A percentile compares a stretch with the other conserved stretches of the same genome.
Conservation (phyloP, 1,284 basidiomycete species). For the Austroboletus novae-zelandiae region DNA sequence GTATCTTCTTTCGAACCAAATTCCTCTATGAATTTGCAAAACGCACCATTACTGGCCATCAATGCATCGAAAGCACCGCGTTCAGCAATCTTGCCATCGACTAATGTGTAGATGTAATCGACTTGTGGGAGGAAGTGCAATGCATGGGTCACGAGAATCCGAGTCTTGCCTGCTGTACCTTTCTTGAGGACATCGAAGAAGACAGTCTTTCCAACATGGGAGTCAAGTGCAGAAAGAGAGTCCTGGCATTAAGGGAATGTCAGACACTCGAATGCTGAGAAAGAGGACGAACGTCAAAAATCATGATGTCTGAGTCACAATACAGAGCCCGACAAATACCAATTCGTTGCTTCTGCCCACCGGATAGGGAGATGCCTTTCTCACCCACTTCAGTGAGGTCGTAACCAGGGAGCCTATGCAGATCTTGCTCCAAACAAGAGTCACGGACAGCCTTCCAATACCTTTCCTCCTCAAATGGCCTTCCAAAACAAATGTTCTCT, state of each 20-base stretch:
- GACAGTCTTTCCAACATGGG: slow-evolving; percentile 84
- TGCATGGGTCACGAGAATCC: slow-evolving; percentile 82
- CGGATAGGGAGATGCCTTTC: slow-evolving; percentile 81
- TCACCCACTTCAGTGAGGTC: slow-evolving; percentile 92
- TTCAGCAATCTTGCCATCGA: slow-evolving; percentile 74
- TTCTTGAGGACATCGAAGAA: slow-evolving; percentile 80
- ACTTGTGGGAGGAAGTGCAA: slow-evolving; percentile 79
- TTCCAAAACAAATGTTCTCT: slow-evolving; percentile 79
- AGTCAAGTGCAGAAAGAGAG: slow-evolving; percentile 76
- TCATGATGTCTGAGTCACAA: slow-evolving; percentile 80
- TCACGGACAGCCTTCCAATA: slow-evolving; percentile 64
- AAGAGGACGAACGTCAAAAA: slow-evolving; percentile 57
- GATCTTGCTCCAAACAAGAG: slow-evolving; percentile 62
- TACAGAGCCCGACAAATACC: slow-evolving; percentile 86
- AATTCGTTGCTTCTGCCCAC: slow-evolving; percentile 77
- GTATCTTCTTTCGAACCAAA: slow-evolving; percentile 54
- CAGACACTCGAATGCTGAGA: background rate
- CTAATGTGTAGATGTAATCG: slow-evolving; percentile 70
- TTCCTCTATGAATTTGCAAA: slow-evolving; percentile 68
- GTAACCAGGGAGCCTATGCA: slow-evolving; percentile 63
- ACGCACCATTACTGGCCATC: slow-evolving; percentile 63
- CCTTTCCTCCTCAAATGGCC: slow-evolving; percentile 59
- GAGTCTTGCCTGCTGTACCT: slow-evolving; percentile 61
- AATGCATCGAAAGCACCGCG: slow-evolving; percentile 73
- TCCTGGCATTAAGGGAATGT: slow-evolving; percentile 41